Evolutionary conservation across 192 early-diverging fungal species (phyloP).

Genomic region (Umbelopsis sp.): DNA sequence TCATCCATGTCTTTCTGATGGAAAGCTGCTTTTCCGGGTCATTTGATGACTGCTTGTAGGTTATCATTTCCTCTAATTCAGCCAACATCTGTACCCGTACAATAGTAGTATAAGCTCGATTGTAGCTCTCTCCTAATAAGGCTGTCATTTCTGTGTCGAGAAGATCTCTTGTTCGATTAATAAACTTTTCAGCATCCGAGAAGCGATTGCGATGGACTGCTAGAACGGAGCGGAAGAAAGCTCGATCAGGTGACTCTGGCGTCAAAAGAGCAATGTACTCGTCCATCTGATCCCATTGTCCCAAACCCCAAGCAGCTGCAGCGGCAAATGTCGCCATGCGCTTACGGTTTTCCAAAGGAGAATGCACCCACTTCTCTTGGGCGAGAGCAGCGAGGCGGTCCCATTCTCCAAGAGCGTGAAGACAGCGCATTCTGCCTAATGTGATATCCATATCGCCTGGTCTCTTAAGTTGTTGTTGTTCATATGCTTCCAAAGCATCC

Average conservation of each 20-base stretch:
- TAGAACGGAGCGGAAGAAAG: conserved; percentile 88
- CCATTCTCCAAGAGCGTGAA: conserved; percentile 94
- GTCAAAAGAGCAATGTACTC: conserved; percentile 85
- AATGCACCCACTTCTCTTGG: conserved; percentile 74
- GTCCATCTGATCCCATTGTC: conserved; percentile 88
- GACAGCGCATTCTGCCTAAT: conserved; percentile 85
- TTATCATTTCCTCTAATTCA: conserved; percentile 95
- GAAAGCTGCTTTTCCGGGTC: conserved; percentile 72
- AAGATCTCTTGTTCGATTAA: conserved; percentile 79
- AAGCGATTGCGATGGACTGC: conserved; percentile 81
- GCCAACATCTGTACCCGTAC: conserved; percentile 97
- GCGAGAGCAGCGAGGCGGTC: conserved; percentile 77
- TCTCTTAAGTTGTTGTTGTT: conserved; percentile 74
- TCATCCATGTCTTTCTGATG: conserved; percentile 89
- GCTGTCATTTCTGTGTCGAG: conserved; percentile 87
- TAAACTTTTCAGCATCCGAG: conserved; percentile 70
- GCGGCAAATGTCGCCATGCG: conserved; percentile 87
- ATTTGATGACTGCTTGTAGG: conserved; percentile 83
- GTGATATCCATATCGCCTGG: conserved; percentile 78
- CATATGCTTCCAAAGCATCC: conserved; percentile 87
- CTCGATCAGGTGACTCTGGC: conserved; percentile 75
- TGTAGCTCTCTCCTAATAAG: conserved; percentile 91
- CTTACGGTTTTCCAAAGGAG: conserved; percentile 63
- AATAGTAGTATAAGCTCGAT: conserved; percentile 83
- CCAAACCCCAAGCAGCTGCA: conserved; percentile 90